These are phyloP conservation scores for Hibiscus syriacus DNA, from an alignment of 345 rosid species.

Conservation along the genomic window DNA sequence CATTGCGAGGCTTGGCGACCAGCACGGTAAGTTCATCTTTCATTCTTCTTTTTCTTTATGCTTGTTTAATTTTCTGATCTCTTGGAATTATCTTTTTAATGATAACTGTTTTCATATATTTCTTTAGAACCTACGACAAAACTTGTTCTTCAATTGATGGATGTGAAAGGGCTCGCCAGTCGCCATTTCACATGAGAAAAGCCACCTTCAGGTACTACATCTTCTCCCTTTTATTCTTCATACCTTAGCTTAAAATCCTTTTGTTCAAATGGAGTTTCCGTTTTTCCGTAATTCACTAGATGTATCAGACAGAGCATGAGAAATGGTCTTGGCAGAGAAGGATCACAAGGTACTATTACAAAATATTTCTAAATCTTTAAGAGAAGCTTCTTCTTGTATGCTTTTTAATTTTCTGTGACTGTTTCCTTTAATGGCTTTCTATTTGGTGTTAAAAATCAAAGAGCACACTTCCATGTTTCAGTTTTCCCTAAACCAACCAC, in stretches of 20 bases:
- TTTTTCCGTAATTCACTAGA: conserved; percentile 44
- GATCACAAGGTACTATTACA: conserved; percentile 42
- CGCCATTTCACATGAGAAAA: conserved; percentile 96
- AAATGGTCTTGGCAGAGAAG: conserved; percentile 48
- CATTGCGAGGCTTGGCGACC: conserved; percentile 86
- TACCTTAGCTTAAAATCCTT: background rate
- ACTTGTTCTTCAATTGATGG: conserved; percentile 94
- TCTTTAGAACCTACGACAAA: conserved; percentile 88
- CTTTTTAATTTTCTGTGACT: background rate
- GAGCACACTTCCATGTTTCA: conserved; percentile 1
- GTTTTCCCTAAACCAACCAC: no score
- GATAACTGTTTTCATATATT: background rate
- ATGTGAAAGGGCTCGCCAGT: conserved; percentile 93
- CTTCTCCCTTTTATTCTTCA: background rate
- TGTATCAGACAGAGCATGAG: conserved; percentile 94
- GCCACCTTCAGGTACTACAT: conserved; percentile 81
- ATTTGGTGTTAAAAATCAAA: conserved; percentile 10
- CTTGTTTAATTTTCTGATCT: no score
- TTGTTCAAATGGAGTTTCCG: no score
- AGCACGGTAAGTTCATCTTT: conserved; percentile 40
- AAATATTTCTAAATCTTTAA: background rate
- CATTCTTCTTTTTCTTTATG: background rate
- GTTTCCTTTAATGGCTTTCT: conserved; percentile 37
- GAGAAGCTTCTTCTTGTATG: background rate
- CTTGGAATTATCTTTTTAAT: background rate